Evolutionary conservation across 768 basidiomycete species (phyloP).

Genomic region (Cantharellus cinnabarinus): DNA sequence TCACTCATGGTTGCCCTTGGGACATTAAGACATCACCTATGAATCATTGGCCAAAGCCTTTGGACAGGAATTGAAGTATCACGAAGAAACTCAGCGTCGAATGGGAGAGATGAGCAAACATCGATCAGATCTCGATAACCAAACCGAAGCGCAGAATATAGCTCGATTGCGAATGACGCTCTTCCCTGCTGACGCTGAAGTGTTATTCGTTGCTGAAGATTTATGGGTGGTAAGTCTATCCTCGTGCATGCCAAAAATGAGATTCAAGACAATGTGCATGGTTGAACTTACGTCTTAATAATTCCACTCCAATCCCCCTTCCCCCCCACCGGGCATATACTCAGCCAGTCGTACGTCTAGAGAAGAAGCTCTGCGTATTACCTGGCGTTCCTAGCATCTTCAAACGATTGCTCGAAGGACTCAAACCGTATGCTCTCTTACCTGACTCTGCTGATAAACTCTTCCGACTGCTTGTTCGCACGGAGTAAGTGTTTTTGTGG

Average conservation of each 20-base stretch:
- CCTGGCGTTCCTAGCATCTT: constrained; percentile 81
- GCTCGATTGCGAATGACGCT: constrained; percentile 80
- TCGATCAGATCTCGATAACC: constrained; percentile 34
- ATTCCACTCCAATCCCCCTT: background rate
- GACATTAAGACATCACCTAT: constrained; percentile 62
- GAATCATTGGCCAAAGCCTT: constrained; percentile 75
- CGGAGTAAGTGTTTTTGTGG: constrained; percentile 29
- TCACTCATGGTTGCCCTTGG: background rate
- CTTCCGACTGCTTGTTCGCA: constrained; percentile 64
- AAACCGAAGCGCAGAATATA: constrained; percentile 50
- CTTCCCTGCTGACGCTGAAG: constrained; percentile 62
- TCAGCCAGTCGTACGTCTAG: constrained; percentile 69
- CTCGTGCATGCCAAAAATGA: background rate
- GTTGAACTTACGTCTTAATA: background rate
- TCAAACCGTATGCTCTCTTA: constrained; percentile 57
- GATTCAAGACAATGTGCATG: background rate
- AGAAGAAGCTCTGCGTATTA: constrained; percentile 74
- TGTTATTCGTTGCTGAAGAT: constrained; percentile 56
- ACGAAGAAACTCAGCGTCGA: constrained; percentile 56
- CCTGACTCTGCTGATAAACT: constrained; percentile 59
- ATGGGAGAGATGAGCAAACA: constrained; percentile 43
- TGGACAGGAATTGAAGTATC: constrained; percentile 38
- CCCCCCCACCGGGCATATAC: too few relatives aligned
- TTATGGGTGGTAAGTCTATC: constrained; percentile 58
- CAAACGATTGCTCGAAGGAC: constrained; percentile 53